These are phyloP conservation scores for Kwoniella dendrophila DNA, from an alignment of 768 basidiomycete genomes.

Conservation along the genomic window DNA sequence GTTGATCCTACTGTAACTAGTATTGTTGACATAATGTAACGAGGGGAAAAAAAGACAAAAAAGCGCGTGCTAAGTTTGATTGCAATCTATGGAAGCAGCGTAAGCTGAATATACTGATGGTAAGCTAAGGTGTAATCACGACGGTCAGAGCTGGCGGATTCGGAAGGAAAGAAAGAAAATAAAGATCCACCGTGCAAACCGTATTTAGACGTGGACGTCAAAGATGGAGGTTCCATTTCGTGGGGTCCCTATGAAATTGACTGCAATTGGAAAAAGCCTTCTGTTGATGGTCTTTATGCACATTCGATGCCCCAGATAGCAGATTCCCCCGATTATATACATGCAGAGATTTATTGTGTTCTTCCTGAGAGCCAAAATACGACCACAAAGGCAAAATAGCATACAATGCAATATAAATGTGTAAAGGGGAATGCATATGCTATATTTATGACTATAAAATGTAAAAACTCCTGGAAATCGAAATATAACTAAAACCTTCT, in stretches of 20 bases:
- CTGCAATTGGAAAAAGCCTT: neutral
- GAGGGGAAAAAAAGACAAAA: too few relatives aligned
- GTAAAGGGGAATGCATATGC: constrained; percentile 5
- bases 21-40: constrained; percentile 46
- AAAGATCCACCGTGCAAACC: neutral
- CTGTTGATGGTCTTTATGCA: too few relatives aligned
- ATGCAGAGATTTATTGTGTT: too few relatives aligned
- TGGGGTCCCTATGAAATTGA: neutral
- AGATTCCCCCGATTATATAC: too few relatives aligned
- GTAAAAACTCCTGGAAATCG: neutral
- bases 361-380: too few relatives aligned
- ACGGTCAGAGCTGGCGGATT: too few relatives aligned
- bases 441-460: neutral
- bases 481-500: neutral
- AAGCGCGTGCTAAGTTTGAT: too few relatives aligned
- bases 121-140: too few relatives aligned
- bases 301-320: too few relatives aligned
- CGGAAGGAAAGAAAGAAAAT: neutral
- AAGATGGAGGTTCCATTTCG: constrained; percentile 1
- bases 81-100: too few relatives aligned
- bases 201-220: neutral
- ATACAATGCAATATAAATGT: neutral
- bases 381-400: neutral
- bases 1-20: constrained; percentile 92
- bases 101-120: too few relatives aligned